These are phyloP conservation scores for Oenanthe sinensis DNA, from an alignment of 129 eudicot species.

Conservation along the genomic window DNA sequence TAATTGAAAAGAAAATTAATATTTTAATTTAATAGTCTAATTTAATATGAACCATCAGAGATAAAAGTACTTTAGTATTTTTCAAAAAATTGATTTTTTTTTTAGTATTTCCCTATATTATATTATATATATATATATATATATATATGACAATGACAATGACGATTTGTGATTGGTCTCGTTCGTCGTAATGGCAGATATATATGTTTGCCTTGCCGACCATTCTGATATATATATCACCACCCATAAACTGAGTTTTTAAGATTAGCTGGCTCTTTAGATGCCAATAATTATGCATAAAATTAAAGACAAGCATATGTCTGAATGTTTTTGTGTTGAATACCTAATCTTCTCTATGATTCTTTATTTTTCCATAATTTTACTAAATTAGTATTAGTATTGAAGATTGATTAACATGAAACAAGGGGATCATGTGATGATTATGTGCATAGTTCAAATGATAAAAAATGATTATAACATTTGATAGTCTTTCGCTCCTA, in stretches of 20 bases:
- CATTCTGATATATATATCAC: conserved; percentile 16
- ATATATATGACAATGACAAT: no score
- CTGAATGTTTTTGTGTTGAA: conserved; percentile 37
- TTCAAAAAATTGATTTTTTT: no score
- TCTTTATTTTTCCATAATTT: no score
- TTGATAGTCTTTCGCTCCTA: conserved; percentile 16
- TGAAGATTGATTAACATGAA: not conserved
- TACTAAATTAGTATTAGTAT: no score
- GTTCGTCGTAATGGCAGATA: conserved; percentile 13
- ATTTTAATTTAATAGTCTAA: no score
- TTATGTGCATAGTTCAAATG: conserved; percentile 12
- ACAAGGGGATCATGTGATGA: not conserved
- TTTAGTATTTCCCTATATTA: no score
- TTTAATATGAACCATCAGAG: no score
- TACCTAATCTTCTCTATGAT: conserved; percentile 43
- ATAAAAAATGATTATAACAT: conserved; percentile 7
- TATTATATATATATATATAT: no score
- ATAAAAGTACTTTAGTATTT: no score
- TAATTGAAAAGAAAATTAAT: no score
- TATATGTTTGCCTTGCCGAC: conserved; percentile 3
- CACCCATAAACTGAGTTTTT: conserved; percentile 15
- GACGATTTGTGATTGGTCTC: conserved; percentile 11
- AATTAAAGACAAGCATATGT: conserved; percentile 58
- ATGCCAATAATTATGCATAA: conserved; percentile 36
- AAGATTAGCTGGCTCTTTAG: no score